Evolutionary conservation across 768 basidiomycete genomes (phyloP), one percentile per base, ranked within the genome.

Genomic region (Mycena pura): DNA sequence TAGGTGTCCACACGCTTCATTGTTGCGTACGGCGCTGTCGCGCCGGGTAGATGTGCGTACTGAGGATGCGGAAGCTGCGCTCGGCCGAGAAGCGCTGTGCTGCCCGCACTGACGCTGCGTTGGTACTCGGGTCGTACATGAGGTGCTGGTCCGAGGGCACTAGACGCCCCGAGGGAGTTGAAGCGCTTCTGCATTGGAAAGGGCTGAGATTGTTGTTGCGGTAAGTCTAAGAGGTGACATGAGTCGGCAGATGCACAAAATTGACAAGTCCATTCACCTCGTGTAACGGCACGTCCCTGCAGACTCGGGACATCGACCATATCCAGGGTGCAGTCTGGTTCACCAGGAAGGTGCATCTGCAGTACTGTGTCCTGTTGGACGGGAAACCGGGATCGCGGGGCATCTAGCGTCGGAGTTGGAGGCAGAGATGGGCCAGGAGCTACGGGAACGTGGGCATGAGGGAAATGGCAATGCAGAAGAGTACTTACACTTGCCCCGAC

Each of bases 151-250:
- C 52, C 55, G 62, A 46, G 64, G 8, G 51, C 60, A 36, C 45
- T 54, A n/a, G 60, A 58, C 5, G 64, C 64, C 29, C 60, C 81
- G 34, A 93, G 82, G 2, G 90, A 91, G 72, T 89, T 88, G 73
- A 86, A 89, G 6, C 89, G 83, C 1, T 79, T 72, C 11, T 85
- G 82, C 1, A 72, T 22, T n/a, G 63, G 58, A 62, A 59, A 63
- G 17, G 60, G 58, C 55, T 66, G 48, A 7, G 28, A 11, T 53
- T 44, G 52, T 11, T 44, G 21, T 46, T 57, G 50, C 31, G 43
- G 63, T 15, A 55, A 51, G 34, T 58, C 58, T 60, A 34, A 6
- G 6, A n/a, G 45, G 39, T 24, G 45, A 47, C 21, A 38, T 34
- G 66, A 29, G 70, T n/a, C 67, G 57, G 22, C 71, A 73, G 57